phyloP scores from a whole-genome alignment of 768 basidiomycete genomes.

The Thelephora ganbajun region DNA sequence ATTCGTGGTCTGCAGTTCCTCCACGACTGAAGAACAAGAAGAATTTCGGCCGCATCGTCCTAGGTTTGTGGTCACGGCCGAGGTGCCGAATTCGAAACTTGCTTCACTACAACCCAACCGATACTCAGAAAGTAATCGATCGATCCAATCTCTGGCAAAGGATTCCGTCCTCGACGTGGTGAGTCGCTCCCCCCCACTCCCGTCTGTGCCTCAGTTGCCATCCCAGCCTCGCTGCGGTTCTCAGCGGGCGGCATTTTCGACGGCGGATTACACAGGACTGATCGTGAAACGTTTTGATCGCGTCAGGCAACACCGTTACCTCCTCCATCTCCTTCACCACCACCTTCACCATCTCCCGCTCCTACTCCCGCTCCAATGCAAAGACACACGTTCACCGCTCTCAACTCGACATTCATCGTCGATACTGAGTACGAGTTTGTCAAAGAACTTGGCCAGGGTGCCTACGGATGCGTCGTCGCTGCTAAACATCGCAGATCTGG shows the following conservation, averaged over 20 bases:
- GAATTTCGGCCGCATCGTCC: background rate
- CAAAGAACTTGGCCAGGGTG: constrained; percentile 94
- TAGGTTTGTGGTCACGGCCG: background rate
- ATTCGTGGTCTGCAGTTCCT: background rate
- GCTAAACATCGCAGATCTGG: constrained; percentile 74
- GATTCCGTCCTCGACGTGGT: background rate
- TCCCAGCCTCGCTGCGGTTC: too few relatives aligned
- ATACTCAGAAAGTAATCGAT: background rate
- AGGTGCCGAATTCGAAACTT: background rate
- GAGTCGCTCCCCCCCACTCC: background rate
- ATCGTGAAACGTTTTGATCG: too few relatives aligned
- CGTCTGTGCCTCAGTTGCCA: background rate
- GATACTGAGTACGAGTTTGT: constrained; percentile 86
- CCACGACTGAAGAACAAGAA: background rate
- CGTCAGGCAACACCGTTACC: background rate
- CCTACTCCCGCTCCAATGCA: constrained; percentile 31
- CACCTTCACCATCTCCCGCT: background rate
- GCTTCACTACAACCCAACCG: background rate
- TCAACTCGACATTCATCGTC: constrained; percentile 80
- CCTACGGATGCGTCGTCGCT: constrained; percentile 84
- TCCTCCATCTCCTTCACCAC: background rate
- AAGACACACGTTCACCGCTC: constrained; percentile 66
- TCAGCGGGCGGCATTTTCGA: too few relatives aligned
- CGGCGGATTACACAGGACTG: too few relatives aligned
- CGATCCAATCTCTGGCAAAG: background rate